These are phyloP conservation scores for Physcomitrellopsis africana DNA, from an alignment of 225 moss, liverwort and hornwort species.

Conservation along the genomic window DNA sequence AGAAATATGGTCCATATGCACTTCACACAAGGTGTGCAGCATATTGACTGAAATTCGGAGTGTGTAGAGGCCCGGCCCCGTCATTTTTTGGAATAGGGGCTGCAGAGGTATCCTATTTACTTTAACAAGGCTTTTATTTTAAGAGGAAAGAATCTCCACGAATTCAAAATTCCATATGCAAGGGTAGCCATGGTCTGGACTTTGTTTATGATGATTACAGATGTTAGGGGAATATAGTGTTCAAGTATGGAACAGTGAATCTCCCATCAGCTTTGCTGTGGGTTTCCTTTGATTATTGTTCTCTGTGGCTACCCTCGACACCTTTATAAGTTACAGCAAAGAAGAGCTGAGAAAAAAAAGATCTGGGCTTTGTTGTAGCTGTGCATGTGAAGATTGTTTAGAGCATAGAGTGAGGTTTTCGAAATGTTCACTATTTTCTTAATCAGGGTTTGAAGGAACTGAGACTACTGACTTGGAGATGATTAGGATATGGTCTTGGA, in stretches of 20 bases:
- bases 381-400: no score
- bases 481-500: no score
- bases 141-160: neutral
- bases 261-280: neutral
- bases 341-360: no score
- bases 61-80: no score
- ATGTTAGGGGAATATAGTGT: neutral
- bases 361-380: no score
- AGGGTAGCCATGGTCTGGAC: slow-evolving; percentile 4
- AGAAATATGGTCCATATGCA: neutral
- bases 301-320: neutral
- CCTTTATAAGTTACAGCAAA: no score
- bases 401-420: no score
- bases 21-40: neutral
- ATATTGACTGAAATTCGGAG: slow-evolving; percentile 3
- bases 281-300: slow-evolving; percentile 14
- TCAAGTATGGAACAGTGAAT: neutral
- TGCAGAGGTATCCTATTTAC: neutral
- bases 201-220: neutral
- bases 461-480: no score
- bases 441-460: no score
- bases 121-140: neutral
- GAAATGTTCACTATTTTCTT: no score
- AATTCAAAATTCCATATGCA: neutral
- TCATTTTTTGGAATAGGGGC: no score